Base-by-base conservation (phyloP, 192 early-diverging fungal genomes). In the Umbelopsis sp. region DNA sequence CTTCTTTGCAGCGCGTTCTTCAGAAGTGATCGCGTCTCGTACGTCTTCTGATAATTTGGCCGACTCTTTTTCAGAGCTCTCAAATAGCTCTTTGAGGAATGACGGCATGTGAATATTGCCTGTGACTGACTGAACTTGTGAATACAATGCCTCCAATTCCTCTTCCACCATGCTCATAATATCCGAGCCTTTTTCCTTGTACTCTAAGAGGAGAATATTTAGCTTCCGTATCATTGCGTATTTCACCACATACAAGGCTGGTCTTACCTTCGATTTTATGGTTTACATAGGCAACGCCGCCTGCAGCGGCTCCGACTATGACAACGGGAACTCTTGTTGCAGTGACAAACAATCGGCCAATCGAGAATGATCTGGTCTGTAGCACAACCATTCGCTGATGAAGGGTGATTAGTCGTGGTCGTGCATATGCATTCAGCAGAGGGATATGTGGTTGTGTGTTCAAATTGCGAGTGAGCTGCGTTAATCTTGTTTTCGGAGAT, bases 321-420 rank as follows among this genome's bases (percentile, higher is more conserved):
- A 85, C 80, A n/a, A 88, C 72, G 14, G 90, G 89, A n/a, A 92
- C 52, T 34, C 85, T 70, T 29, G 90, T 66, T 17, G 83, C 81
- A 81, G 80, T 79, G 53, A 80, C 72, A 11, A 85, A 45, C 36
- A 82, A 73, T 51, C 79, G 56, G 20, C 56, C 56, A 26, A 62
- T 62, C 11, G 56, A 62, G 8, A 62, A 62, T 16, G 26, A 31
- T 12, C 56, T 4, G 26, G 56, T 62, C 31, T 62, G 56, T 31
- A 62, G 17, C 6, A 32, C 31, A 7, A 62, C 4, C 56, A 62
- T 62, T 20, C 29, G 26, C 11, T 29, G 31, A 34, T 12, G 29
- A 12, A 17, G 16, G 47, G 56, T 2, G 7, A 34, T 4, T 34
- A 62, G 16, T 17, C 29, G 56, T 8, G 56, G 56, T 32, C 56